These are phyloP conservation scores for Uronychia setigera DNA, from an alignment of 73 alveolate genomes.

Conservation along the genomic window DNA sequence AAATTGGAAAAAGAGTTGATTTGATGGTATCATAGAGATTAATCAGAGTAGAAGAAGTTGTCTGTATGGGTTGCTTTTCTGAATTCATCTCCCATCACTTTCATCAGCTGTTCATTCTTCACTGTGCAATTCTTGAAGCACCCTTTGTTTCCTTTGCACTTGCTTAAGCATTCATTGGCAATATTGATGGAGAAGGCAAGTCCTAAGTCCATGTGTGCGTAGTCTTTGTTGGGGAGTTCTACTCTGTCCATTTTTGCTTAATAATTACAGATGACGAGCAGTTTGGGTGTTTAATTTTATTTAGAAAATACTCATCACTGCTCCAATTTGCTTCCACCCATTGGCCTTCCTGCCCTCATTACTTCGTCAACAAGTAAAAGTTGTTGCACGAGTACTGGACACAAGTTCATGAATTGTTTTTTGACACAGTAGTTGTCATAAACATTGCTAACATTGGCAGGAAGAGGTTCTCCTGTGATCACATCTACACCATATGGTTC, in stretches of 20 bases:
- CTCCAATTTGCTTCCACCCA: conserved; percentile 58
- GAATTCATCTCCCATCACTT: neutral
- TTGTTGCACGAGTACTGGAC: conserved; percentile 97
- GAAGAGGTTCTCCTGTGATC: conserved; percentile 69
- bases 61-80: neutral
- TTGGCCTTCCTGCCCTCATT: conserved; percentile 97
- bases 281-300: neutral
- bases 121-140: neutral
- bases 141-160: neutral
- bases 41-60: neutral
- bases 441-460: conserved; percentile 47
- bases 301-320: neutral
- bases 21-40: neutral
- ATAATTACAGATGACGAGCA: neutral
- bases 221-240: neutral
- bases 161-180: neutral
- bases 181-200: neutral
- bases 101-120: neutral
- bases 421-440: conserved; percentile 96
- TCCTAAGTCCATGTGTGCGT: neutral
- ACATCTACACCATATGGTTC: conserved; percentile 92
- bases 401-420: conserved; percentile 90
- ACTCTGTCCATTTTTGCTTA: neutral
- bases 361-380: conserved; percentile 98
- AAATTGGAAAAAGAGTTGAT: too few species aligned